Evolutionary conservation across 257 asterid species (phyloP).

Genomic region (Solanum sejunctum): DNA sequence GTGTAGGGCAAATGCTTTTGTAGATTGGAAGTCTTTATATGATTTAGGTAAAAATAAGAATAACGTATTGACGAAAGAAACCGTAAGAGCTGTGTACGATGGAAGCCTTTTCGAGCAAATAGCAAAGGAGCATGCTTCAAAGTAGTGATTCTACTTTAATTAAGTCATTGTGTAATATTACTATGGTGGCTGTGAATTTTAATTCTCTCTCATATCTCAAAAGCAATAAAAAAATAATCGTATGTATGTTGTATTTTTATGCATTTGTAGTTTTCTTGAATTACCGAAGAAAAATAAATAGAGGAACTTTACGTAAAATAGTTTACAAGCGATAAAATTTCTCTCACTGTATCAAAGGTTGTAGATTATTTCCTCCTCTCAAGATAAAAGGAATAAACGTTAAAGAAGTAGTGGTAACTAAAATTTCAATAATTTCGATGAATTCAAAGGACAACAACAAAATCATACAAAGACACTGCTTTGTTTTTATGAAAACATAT

Average conservation of each 20-base stretch:
- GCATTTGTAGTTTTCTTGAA: not conserved
- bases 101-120: constrained; percentile 69
- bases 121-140: constrained; percentile 45
- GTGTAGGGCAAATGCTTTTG: constrained; percentile 51
- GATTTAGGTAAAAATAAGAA: constrained; percentile 37
- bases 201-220: not conserved
- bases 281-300: not conserved
- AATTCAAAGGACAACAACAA: too few relatives aligned
- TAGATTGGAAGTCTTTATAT: constrained; percentile 67
- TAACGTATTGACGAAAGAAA: constrained; percentile 49
- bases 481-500: too few relatives aligned
- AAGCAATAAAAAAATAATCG: not conserved
- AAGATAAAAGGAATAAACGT: too few relatives aligned
- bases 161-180: not conserved
- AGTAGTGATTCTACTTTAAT: constrained; percentile 14
- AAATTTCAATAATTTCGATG: too few relatives aligned
- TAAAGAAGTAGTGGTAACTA: too few relatives aligned
- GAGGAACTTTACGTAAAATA: not conserved
- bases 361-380: too few relatives aligned
- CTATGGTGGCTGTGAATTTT: not conserved
- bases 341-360: too few relatives aligned
- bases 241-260: not conserved
- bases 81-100: constrained; percentile 46
- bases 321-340: too few relatives aligned
- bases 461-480: too few relatives aligned